Percentiles rank a stretch among this genome's conserved stretches.
Conservation (phyloP, 257 asterid genomes). For the Solanum appendiculatum region DNA sequence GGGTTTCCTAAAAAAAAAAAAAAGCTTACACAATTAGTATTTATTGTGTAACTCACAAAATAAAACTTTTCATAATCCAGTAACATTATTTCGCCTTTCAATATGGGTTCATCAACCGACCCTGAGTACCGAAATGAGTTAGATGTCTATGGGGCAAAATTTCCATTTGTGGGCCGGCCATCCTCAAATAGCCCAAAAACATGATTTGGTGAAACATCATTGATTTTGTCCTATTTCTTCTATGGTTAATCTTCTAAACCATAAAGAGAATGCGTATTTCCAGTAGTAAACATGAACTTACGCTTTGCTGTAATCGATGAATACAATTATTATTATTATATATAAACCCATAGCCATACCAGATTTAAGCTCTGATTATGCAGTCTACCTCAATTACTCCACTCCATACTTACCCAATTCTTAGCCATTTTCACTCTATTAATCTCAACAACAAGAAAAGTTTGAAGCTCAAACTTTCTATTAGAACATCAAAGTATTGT, state of each 20-base stretch:
- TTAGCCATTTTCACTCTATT: slow-evolving; percentile 26
- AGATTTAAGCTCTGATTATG: slow-evolving; percentile 32
- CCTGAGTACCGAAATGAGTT: background rate
- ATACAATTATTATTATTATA: background rate
- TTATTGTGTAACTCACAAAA: background rate
- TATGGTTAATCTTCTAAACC: background rate
- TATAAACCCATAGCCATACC: background rate
- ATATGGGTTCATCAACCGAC: background rate
- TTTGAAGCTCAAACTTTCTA: slow-evolving; percentile 8
- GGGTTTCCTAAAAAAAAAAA: background rate
- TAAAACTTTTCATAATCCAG: too few relatives aligned
- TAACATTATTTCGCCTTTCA: background rate
- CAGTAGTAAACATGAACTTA: background rate
- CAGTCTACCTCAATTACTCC: slow-evolving; percentile 48
- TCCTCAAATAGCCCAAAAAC: background rate
- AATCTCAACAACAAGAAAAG: slow-evolving; percentile 6
- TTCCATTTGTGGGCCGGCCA: background rate
- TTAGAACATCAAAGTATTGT: slow-evolving; percentile 9
- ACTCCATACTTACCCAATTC: slow-evolving; percentile 45
- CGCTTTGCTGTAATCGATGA: background rate
- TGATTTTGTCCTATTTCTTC: background rate
- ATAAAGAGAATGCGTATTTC: background rate
- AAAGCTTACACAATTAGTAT: too few relatives aligned
- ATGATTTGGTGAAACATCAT: background rate
- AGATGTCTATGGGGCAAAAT: background rate